Base-by-base conservation (phyloP, 441 rosid species). In the Biscutella laevigata region DNA sequence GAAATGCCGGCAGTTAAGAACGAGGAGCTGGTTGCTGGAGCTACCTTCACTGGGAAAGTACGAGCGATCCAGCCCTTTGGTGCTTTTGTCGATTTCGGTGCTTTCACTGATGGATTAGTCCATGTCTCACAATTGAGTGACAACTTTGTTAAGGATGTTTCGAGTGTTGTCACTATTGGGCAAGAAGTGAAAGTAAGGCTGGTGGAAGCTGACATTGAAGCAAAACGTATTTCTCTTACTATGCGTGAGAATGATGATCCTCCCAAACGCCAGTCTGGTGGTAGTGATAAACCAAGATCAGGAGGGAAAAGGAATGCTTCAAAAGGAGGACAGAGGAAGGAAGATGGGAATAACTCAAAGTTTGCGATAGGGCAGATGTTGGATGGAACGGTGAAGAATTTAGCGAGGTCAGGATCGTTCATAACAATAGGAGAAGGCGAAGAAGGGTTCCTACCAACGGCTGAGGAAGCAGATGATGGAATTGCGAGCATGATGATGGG, bases 21-120 rank as follows among this genome's bases (percentile, higher is more conserved):
- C 46, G 95, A 91, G 73, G 96, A 91, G 33, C 74, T 85, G 26
- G 40, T 84, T 66, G 71, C 80, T 45, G 98, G 98, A 38, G 91
- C 91, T 15, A 70, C 67, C 7, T 91, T 84, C 64, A 87, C 83
- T 39, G 96, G 98, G 48, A 87, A 87, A 87, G 87, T 91, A 56
- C 73, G 75, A 68, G 85, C 98, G 1, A 75, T 91, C 57, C 94
- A 87, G 70, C 98, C 96, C 42, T 91, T 91, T 73, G 98, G 96
- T 51, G 96, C 98, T 35, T 91, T 91, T 32, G 76, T 91, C 40
- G 84, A 77, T 59, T 80, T 91, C 52, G 98, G 98, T 67, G 95
- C 98, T 28, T 91, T 85, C 74, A 83, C 95, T 34, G 95, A 87
- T 65, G 98, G 98, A 28, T 64, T 87, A 49, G 98, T 91, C 12